These are phyloP conservation scores for Ascochyta fabae DNA, from an alignment of 2,329 filamentous ascomycete species.

Conservation along the genomic window DNA sequence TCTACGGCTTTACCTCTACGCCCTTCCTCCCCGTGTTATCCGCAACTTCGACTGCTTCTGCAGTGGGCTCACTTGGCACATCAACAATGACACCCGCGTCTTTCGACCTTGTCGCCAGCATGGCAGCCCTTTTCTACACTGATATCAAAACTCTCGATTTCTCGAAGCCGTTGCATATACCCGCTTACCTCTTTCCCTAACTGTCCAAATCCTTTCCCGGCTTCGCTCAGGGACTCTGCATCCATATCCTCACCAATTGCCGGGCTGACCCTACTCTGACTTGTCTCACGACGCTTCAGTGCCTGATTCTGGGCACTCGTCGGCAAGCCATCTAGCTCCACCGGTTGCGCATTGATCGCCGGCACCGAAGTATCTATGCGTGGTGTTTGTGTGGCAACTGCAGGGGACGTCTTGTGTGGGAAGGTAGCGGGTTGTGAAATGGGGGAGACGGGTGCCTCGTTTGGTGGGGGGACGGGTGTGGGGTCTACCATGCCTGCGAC, in stretches of 20 bases:
- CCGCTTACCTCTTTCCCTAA: conserved; percentile 35
- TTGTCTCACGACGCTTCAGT: conserved; percentile 26
- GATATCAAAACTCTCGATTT: conserved; percentile 4
- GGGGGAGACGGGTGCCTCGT: conserved; percentile 31
- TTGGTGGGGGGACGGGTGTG: conserved; percentile 27
- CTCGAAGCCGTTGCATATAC: not conserved
- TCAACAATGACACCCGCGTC: conserved; percentile 56
- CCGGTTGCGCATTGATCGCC: conserved; percentile 52
- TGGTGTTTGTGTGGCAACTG: conserved; percentile 34
- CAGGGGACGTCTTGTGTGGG: conserved; percentile 34
- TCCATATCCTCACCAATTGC: conserved; percentile 40
- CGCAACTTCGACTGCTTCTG: conserved; percentile 53
- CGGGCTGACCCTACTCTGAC: conserved; percentile 21
- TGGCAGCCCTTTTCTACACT: conserved; percentile 46
- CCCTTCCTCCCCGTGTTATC: conserved; percentile 26
- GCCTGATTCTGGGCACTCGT: conserved; percentile 37
- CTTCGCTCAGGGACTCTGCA: conserved; percentile 38
- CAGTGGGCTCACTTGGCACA: conserved; percentile 52
- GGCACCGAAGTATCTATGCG: conserved; percentile 49
- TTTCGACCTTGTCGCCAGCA: conserved; percentile 47
- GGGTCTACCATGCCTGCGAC: conserved; percentile 15
- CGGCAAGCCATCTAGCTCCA: conserved; percentile 52
- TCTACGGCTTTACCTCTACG: not conserved
- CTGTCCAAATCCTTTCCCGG: conserved; percentile 22
- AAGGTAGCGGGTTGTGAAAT: conserved; percentile 29